Evolutionary conservation across 2,329 filamentous ascomycete species (phyloP).

Genomic region (Orbilia brochopaga): DNA sequence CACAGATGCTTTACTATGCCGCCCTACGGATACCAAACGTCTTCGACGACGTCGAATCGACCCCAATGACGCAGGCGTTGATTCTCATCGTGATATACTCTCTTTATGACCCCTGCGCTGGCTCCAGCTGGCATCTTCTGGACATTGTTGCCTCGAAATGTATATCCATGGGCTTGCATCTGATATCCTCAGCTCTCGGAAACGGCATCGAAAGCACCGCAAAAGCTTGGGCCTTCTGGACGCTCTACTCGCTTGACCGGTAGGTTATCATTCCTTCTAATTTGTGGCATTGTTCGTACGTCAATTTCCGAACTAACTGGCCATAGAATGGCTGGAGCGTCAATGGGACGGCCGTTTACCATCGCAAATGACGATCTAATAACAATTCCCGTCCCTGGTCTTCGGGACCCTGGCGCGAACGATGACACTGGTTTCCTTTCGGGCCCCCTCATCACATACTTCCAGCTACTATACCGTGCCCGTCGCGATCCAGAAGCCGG

Average conservation of each 20-base stretch:
- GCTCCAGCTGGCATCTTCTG: slow-evolving; percentile 46
- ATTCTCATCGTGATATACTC: slow-evolving; percentile 47
- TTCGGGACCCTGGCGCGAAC: slow-evolving; percentile 23
- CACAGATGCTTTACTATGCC: slow-evolving; percentile 41
- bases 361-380: slow-evolving; percentile 48
- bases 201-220: slow-evolving; percentile 41
- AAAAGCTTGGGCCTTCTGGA: slow-evolving; percentile 47
- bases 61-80: slow-evolving; percentile 38
- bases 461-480: slow-evolving; percentile 32
- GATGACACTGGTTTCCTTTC: slow-evolving; percentile 42
- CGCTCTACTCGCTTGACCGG: slow-evolving; percentile 47
- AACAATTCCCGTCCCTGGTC: slow-evolving; percentile 34
- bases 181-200: slow-evolving; percentile 36
- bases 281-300: no score
- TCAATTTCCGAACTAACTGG: neutral
- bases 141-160: slow-evolving; percentile 36
- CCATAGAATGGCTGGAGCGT: slow-evolving; percentile 37
- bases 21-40: slow-evolving; percentile 25
- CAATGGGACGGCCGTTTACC: slow-evolving; percentile 44
- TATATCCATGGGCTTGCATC: slow-evolving; percentile 38
- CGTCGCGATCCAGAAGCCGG: slow-evolving; percentile 37
- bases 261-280: slow-evolving; percentile 1
- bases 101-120: slow-evolving; percentile 42
- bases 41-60: slow-evolving; percentile 30
- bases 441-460: slow-evolving; percentile 39